Percentiles rank a stretch among this genome's conserved stretches.
These are phyloP conservation scores for Euphorbia pulcherrima DNA, from an alignment of 345 rosid genomes.

Conservation along the genomic window DNA sequence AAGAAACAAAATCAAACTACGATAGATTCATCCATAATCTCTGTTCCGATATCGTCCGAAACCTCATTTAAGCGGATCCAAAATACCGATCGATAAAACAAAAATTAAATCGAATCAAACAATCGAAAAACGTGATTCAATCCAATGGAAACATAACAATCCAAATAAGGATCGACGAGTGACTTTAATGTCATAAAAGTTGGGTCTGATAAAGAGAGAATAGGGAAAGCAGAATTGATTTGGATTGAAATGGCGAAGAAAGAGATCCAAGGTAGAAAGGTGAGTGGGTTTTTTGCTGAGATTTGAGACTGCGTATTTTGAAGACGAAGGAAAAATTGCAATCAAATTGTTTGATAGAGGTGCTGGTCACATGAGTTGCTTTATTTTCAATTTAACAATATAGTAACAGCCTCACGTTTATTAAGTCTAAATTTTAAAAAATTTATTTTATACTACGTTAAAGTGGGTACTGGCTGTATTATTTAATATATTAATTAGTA, in stretches of 20 bases:
- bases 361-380: no score
- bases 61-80: conserved; percentile 16
- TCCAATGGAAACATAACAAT: background rate
- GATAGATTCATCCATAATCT: conserved; percentile 9
- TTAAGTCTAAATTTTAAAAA: no score
- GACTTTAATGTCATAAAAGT: background rate
- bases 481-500: no score
- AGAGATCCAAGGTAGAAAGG: background rate
- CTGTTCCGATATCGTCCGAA: background rate
- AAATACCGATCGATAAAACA: conserved; percentile 6
- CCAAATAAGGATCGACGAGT: background rate
- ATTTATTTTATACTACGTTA: no score
- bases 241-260: background rate
- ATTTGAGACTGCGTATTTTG: background rate
- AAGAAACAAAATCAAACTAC: background rate
- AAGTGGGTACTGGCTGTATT: no score
- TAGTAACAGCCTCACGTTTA: no score
- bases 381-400: no score
- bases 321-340: background rate
- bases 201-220: background rate
- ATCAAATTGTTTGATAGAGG: no score
- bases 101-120: background rate
- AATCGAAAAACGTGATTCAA: background rate
- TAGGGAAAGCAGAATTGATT: background rate
- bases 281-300: conserved; percentile 1